Percentiles rank a stretch among this genome's conserved stretches.
Evolutionary conservation across 2,329 filamentous ascomycete genomes (phyloP).

Genomic region (Penicillium sp.): DNA sequence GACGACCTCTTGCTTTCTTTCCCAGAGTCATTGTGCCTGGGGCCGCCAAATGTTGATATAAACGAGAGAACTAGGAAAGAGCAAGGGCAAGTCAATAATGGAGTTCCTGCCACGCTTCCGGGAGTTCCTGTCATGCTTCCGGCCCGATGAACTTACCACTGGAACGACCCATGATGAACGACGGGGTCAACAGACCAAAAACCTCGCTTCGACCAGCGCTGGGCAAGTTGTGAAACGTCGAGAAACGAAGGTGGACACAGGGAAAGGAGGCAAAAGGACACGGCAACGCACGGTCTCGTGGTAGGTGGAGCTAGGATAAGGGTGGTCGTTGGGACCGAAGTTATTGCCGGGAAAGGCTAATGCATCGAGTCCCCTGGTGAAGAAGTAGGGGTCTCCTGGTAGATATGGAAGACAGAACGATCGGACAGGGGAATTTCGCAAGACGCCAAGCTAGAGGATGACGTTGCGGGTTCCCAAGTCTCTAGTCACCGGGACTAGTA

Average conservation of each 20-base stretch:
- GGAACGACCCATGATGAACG: slow-evolving; percentile 35
- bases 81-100: slow-evolving; percentile 26
- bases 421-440: slow-evolving; percentile 3
- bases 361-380: slow-evolving; percentile 12
- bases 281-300: slow-evolving; percentile 9
- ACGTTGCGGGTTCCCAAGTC: slow-evolving; percentile 8
- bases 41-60: slow-evolving; percentile 58
- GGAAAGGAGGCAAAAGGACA: slow-evolving; percentile 14
- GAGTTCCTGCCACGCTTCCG: slow-evolving; percentile 8
- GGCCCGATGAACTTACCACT: slow-evolving; percentile 31
- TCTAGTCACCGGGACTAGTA: slow-evolving; percentile 4
- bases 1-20: slow-evolving; percentile 36
- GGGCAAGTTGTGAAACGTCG: slow-evolving; percentile 5
- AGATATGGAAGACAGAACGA: not conserved
- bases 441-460: slow-evolving; percentile 13
- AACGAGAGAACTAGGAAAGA: slow-evolving; percentile 68
- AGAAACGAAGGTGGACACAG: slow-evolving; percentile 4
- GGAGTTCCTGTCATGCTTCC: slow-evolving; percentile 4
- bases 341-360: slow-evolving; percentile 8
- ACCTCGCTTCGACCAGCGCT: slow-evolving; percentile 4
- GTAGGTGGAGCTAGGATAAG: slow-evolving; percentile 7
- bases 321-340: slow-evolving; percentile 4
- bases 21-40: slow-evolving; percentile 26
- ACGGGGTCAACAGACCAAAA: slow-evolving; percentile 4
- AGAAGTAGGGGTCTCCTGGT: not conserved